A percentile compares a stretch with the other conserved stretches of the same genome.
Evolutionary conservation across 768 basidiomycete genomes (phyloP).

Genomic region (Daedalea quercina): DNA sequence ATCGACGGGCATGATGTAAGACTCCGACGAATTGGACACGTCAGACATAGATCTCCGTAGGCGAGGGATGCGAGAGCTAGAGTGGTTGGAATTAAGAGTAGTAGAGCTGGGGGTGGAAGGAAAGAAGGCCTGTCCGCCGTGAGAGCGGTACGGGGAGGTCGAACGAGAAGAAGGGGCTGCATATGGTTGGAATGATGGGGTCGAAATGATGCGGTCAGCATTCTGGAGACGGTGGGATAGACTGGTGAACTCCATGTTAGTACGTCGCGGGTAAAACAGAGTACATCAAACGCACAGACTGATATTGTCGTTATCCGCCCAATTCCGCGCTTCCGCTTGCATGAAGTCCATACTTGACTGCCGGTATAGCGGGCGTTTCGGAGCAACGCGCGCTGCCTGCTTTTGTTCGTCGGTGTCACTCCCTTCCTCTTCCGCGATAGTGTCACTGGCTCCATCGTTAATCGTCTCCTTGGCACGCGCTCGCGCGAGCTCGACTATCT

Average conservation of each 20-base stretch:
- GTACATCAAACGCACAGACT: constrained; percentile 45
- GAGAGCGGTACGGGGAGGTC: constrained; percentile 28
- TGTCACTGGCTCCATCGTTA: constrained; percentile 28
- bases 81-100: constrained; percentile 44
- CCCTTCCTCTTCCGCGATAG: constrained; percentile 41
- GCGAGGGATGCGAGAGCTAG: constrained; percentile 18
- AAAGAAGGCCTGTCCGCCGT: constrained; percentile 31
- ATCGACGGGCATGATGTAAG: constrained; percentile 25
- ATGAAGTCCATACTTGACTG: constrained; percentile 90
- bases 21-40: constrained; percentile 36
- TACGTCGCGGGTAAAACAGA: constrained; percentile 4
- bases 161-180: constrained; percentile 35
- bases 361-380: constrained; percentile 58
- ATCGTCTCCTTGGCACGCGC: constrained; percentile 46
- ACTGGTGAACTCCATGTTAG: constrained; percentile 30
- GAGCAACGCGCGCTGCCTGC: constrained; percentile 41
- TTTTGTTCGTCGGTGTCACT: constrained; percentile 38
- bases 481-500: constrained; percentile 76
- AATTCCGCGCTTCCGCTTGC: constrained; percentile 38
- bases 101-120: constrained; percentile 62
- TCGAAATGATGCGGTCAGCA: constrained; percentile 48
- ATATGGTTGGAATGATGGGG: constrained; percentile 50
- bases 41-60: constrained; percentile 28
- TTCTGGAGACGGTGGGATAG: constrained; percentile 64
- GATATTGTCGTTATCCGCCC: constrained; percentile 48